Percentiles rank a stretch among this genome's conserved stretches.
Conservation (phyloP, 805 yeast genomes). For the Lipomyces kockii region DNA sequence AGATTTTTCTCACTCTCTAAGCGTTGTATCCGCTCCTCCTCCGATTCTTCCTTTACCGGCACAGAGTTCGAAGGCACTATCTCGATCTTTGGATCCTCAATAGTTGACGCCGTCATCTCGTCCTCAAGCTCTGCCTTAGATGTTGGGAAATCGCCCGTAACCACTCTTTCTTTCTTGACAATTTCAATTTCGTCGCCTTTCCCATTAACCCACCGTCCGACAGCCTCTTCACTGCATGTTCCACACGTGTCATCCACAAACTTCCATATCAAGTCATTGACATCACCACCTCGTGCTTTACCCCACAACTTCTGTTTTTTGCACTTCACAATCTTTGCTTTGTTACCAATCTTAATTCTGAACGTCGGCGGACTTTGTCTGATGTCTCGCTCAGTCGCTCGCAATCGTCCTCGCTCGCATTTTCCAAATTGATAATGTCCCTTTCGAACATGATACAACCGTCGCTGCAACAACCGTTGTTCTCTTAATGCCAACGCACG, state of each 20-base stretch:
- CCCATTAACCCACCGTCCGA: conserved; percentile 35
- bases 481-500: neutral
- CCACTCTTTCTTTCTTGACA: conserved; percentile 5
- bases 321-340: conserved; percentile 63
- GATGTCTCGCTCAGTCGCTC: conserved; percentile 61
- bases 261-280: conserved; percentile 64
- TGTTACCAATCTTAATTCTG: conserved; percentile 58
- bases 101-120: conserved; percentile 10
- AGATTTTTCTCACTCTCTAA: conserved; percentile 22
- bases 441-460: conserved; percentile 16
- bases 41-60: conserved; percentile 11
- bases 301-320: conserved; percentile 92
- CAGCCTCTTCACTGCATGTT: conserved; percentile 62
- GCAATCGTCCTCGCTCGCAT: conserved; percentile 58
- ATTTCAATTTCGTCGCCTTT: conserved; percentile 32
- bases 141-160: conserved; percentile 16
- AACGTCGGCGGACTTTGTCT: conserved; percentile 58
- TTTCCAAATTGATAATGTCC: conserved; percentile 23
- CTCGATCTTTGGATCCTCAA: conserved; percentile 14
- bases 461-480: conserved; percentile 3
- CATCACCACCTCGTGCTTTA: conserved; percentile 65
- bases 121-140: conserved; percentile 14
- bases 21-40: conserved; percentile 21
- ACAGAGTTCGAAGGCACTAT: conserved; percentile 2
- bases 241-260: conserved; percentile 70